phyloP scores from a whole-genome alignment of 2,329 filamentous ascomycete species.

The Rhynchosporium agropyri region DNA sequence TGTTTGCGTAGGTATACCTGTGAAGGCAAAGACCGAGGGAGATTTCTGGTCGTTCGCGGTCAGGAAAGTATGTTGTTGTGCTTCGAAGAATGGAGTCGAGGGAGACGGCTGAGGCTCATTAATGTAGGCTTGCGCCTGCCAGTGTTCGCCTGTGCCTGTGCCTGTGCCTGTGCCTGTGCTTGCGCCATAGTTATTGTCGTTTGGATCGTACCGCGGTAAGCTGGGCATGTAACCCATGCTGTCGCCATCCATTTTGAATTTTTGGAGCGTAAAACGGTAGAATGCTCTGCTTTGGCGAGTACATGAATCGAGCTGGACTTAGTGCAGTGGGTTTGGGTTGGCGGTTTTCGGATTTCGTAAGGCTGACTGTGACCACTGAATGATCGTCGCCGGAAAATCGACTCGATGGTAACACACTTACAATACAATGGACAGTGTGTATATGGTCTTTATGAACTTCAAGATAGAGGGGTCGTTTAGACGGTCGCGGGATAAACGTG shows the following conservation, averaged over 20 bases:
- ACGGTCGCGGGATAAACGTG: no score
- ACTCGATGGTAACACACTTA: no score
- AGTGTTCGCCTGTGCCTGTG: conserved; percentile 14
- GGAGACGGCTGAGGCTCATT: conserved; percentile 17
- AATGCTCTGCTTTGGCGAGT: background rate
- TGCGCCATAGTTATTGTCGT: conserved; percentile 7
- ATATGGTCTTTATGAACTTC: no score
- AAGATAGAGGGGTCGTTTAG: no score
- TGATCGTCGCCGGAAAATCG: no score
- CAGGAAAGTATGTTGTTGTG: background rate
- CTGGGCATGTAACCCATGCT: conserved; percentile 8
- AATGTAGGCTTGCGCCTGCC: conserved; percentile 12
- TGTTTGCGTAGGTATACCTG: conserved; percentile 7
- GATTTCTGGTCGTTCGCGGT: conserved; percentile 6
- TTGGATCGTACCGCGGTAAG: background rate
- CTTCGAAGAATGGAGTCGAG: conserved; percentile 24
- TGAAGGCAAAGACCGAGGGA: conserved; percentile 9
- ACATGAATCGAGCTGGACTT: background rate
- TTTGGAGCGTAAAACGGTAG: background rate
- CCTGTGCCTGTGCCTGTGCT: background rate
- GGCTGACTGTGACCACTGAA: no score
- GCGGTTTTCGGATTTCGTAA: no score
- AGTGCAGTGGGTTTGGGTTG: no score
- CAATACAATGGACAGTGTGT: no score
- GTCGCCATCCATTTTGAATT: conserved; percentile 12